Conservation (phyloP, 768 basidiomycete species). For the Pisolithus orientalis region DNA sequence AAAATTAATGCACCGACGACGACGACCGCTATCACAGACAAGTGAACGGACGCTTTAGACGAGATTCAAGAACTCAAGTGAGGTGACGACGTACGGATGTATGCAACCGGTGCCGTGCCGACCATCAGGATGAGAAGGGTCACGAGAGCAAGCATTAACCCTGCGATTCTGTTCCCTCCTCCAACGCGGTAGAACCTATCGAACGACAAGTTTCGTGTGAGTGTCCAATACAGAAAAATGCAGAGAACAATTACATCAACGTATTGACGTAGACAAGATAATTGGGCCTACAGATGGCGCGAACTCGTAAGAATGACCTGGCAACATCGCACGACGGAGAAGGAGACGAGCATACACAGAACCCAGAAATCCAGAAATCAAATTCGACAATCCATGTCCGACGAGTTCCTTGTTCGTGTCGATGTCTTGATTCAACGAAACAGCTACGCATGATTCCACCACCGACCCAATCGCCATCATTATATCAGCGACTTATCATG, state of each 20-base stretch:
- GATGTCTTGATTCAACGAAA: slow-evolving; percentile 84
- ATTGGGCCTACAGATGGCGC: slow-evolving; percentile 48
- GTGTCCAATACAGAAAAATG: background rate
- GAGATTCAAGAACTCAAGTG: background rate
- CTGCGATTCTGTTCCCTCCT: slow-evolving; percentile 76
- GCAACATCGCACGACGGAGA: too few relatives aligned
- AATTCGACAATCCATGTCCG: slow-evolving; percentile 87
- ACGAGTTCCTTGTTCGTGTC: slow-evolving; percentile 91
- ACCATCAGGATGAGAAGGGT: slow-evolving; percentile 68
- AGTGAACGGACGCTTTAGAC: background rate
- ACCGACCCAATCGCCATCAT: too few relatives aligned
- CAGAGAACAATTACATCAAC: slow-evolving; percentile 45
- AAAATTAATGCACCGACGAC: slow-evolving; percentile 90
- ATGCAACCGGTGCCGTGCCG: slow-evolving; percentile 88
- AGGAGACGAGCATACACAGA: slow-evolving; percentile 51
- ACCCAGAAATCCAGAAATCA: slow-evolving; percentile 73
- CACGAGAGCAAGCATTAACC: slow-evolving; percentile 76
- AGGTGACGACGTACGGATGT: slow-evolving; percentile 60
- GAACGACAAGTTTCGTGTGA: too few relatives aligned
- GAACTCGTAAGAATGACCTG: too few relatives aligned
- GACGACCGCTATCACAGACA: slow-evolving; percentile 60
- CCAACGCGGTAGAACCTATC: slow-evolving; percentile 87
- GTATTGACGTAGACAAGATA: slow-evolving; percentile 89
- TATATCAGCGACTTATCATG: background rate
- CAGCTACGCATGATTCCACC: slow-evolving; percentile 39